Conservation (phyloP, 1,284 basidiomycete species). For the Ustilago cynodontis region DNA sequence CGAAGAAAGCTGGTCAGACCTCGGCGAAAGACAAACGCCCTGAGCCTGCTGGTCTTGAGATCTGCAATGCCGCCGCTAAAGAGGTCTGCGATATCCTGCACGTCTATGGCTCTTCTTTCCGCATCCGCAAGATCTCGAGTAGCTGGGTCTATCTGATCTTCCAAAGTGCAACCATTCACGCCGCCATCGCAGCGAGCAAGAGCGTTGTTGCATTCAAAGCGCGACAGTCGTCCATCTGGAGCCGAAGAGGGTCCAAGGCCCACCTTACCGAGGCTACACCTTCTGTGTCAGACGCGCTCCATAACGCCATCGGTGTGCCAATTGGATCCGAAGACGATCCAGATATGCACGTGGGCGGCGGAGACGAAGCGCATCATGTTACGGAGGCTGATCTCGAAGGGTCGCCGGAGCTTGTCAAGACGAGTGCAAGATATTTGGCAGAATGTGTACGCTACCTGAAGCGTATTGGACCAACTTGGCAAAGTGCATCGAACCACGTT, state of each 20-base stretch:
- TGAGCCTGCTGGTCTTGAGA: slow-evolving; percentile 44
- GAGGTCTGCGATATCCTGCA: slow-evolving; percentile 54
- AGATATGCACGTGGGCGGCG: slow-evolving; percentile 18
- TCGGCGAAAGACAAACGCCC: slow-evolving; percentile 5
- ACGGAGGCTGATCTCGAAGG: slow-evolving; percentile 37
- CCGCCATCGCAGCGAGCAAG: slow-evolving; percentile 44
- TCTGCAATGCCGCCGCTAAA: slow-evolving; percentile 46
- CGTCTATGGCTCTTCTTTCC: slow-evolving; percentile 51
- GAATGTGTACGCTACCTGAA: slow-evolving; percentile 50
- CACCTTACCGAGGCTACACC: neutral
- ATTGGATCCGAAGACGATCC: slow-evolving; percentile 15
- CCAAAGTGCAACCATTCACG: slow-evolving; percentile 54
- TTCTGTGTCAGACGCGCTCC: neutral
- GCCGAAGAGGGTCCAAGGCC: slow-evolving; percentile 15
- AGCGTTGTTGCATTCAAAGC: slow-evolving; percentile 47
- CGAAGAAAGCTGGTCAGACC: neutral
- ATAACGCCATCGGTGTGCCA: neutral
- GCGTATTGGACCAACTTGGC: slow-evolving; percentile 50
- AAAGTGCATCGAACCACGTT: slow-evolving; percentile 51
- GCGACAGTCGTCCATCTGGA: slow-evolving; percentile 37
- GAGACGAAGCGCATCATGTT: slow-evolving; percentile 20
- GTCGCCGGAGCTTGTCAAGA: slow-evolving; percentile 42
- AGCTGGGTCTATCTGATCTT: slow-evolving; percentile 59
- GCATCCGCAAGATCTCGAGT: slow-evolving; percentile 52
- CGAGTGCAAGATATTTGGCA: slow-evolving; percentile 39